phyloP scores from a whole-genome alignment of 2,329 filamentous ascomycete genomes.

The Calonectria fujianensis region DNA sequence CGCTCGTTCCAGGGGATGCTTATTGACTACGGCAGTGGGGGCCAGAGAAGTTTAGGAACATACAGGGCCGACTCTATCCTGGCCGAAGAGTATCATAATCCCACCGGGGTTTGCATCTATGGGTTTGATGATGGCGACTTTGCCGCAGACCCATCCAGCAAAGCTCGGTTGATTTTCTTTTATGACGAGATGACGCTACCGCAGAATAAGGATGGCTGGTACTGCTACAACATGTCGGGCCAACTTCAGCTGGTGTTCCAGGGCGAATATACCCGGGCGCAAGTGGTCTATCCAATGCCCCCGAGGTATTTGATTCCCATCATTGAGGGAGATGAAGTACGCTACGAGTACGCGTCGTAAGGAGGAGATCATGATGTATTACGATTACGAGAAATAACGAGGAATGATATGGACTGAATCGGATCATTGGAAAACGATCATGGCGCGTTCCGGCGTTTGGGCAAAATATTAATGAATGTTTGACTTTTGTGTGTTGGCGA shows the following conservation, averaged over 20 bases:
- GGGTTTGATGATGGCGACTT: not conserved
- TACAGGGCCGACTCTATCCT: not conserved
- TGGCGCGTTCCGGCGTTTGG: not conserved
- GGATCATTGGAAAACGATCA: not conserved
- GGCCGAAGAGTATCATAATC: not conserved
- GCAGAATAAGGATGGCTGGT: not conserved
- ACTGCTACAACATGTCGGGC: not conserved
- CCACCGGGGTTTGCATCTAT: not conserved
- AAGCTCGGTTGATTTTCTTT: slow-evolving; percentile 4
- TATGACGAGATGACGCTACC: not conserved
- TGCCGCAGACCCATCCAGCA: not conserved
- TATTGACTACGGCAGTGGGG: not conserved
- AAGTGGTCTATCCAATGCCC: not conserved
- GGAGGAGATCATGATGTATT: not conserved
- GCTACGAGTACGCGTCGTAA: not conserved
- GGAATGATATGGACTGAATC: not conserved
- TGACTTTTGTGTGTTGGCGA: not conserved
- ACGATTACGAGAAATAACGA: not conserved
- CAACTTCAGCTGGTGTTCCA: not conserved
- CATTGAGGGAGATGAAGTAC: not conserved
- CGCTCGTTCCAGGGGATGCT: slow-evolving; percentile 12
- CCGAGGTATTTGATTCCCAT: not conserved
- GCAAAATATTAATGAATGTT: not conserved
- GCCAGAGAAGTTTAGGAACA: slow-evolving; percentile 4
- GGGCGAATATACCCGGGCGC: not conserved